phyloP scores from a whole-genome alignment of 169 alveolate genomes.

The Hepatocystis sp. region DNA sequence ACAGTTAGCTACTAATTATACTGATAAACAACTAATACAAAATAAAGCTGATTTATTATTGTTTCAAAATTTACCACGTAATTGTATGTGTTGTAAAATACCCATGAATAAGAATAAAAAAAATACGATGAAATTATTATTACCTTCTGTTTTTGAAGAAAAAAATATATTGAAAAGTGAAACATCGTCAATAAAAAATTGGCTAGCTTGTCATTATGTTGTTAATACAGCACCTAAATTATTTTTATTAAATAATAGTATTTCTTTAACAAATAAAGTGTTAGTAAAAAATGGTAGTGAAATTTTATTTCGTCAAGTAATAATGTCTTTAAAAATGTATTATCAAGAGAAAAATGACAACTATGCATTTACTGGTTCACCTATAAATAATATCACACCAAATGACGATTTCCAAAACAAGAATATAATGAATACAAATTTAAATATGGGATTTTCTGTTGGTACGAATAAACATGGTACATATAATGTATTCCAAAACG shows the following conservation, averaged over 20 bases:
- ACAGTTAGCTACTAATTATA: slow-evolving; percentile 52
- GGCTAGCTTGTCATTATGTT: slow-evolving; percentile 85
- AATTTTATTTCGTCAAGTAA: slow-evolving; percentile 83
- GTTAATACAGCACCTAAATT: slow-evolving; percentile 84
- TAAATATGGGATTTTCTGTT: slow-evolving; percentile 11
- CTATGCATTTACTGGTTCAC: slow-evolving; percentile 58
- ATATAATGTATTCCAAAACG: background rate
- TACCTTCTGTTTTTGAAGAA: slow-evolving; percentile 75
- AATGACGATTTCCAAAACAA: slow-evolving; percentile 16
- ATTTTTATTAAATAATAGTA: slow-evolving; percentile 79
- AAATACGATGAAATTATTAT: slow-evolving; percentile 66
- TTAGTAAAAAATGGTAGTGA: slow-evolving; percentile 79
- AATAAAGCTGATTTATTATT: slow-evolving; percentile 73
- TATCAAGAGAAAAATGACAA: slow-evolving; percentile 66
- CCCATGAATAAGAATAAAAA: slow-evolving; percentile 49
- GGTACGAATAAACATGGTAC: no score
- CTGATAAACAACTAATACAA: slow-evolving; percentile 34
- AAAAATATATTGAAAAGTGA: slow-evolving; percentile 78
- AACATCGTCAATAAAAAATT: slow-evolving; percentile 78
- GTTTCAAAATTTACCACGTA: slow-evolving; percentile 71
- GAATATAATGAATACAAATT: slow-evolving; percentile 12
- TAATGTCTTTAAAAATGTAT: slow-evolving; percentile 80
- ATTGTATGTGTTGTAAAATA: slow-evolving; percentile 73
- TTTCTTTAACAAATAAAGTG: slow-evolving; percentile 79
- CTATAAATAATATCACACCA: slow-evolving; percentile 26